These are phyloP conservation scores for Chaetomiaceae sp. DNA, from an alignment of 2,329 filamentous ascomycete genomes.

Conservation along the genomic window DNA sequence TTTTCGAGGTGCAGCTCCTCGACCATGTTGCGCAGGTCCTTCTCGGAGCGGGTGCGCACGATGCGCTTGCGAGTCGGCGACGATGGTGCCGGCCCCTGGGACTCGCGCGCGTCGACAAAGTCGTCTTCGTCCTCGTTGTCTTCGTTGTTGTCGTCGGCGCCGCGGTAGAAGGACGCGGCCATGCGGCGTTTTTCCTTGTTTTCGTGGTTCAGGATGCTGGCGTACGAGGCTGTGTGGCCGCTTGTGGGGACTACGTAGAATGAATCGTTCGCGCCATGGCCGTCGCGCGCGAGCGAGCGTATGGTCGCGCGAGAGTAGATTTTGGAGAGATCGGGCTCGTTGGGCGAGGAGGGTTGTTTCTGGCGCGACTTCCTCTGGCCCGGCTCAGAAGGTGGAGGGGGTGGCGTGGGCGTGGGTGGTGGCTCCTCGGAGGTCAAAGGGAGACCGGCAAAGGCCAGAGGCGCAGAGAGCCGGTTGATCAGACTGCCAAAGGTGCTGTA, in stretches of 20 bases:
- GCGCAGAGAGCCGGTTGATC: conserved; percentile 83
- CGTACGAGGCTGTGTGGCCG: conserved; percentile 88
- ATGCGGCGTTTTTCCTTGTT: conserved; percentile 61
- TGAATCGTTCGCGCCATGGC: conserved; percentile 62
- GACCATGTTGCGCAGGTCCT: conserved; percentile 59
- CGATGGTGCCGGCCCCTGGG: conserved; percentile 33
- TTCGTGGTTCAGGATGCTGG: conserved; percentile 72
- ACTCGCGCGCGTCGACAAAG: conserved; percentile 83
- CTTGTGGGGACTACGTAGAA: conserved; percentile 95
- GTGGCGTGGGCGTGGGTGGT: conserved; percentile 25
- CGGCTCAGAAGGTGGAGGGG: conserved; percentile 37
- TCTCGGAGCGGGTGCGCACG: conserved; percentile 12
- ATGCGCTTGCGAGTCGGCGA: conserved; percentile 14
- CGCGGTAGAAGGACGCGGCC: conserved; percentile 44
- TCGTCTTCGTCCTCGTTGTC: conserved; percentile 62
- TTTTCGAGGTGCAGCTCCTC: conserved; percentile 92
- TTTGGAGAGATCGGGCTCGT: conserved; percentile 72
- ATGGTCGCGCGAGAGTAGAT: conserved; percentile 84
- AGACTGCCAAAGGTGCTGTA: conserved; percentile 88
- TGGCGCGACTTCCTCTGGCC: conserved; percentile 36
- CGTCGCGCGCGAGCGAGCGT: conserved; percentile 67
- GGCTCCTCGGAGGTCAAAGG: conserved; percentile 61
- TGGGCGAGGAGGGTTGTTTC: conserved; percentile 24
- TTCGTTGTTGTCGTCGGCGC: conserved; percentile 43
- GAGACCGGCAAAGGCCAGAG: conserved; percentile 86